These are phyloP conservation scores for Prosopis cineraria DNA, from an alignment of 306 rosid species.

Conservation along the genomic window DNA sequence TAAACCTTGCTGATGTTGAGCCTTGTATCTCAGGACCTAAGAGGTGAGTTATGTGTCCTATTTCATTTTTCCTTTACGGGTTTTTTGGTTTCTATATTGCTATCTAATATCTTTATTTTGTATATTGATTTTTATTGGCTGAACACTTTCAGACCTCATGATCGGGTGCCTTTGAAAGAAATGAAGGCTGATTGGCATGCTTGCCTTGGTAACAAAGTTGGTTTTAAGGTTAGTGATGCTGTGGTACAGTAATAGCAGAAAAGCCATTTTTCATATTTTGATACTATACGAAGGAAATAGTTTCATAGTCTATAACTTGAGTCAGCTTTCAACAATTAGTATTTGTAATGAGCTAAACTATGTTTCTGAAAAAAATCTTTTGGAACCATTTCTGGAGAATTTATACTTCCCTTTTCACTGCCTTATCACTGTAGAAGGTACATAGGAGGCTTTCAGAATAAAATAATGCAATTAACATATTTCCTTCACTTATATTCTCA, in stretches of 20 bases:
- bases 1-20: neutral
- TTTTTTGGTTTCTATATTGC: slow-evolving; percentile 19
- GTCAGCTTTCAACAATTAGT: slow-evolving; percentile 16
- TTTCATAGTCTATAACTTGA: slow-evolving; percentile 17
- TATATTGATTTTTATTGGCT: slow-evolving; percentile 27
- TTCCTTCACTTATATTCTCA: neutral
- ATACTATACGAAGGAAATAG: neutral
- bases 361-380: neutral
- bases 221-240: slow-evolving; percentile 42
- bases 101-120: neutral
- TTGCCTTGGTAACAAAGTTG: slow-evolving; percentile 4
- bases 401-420: slow-evolving; percentile 8
- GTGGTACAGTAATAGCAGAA: neutral
- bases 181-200: slow-evolving; percentile 16
- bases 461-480: slow-evolving; percentile 16
- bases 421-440: neutral
- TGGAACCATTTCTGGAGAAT: slow-evolving; percentile 14
- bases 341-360: neutral
- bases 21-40: slow-evolving; percentile 21
- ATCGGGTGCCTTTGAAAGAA: slow-evolving; percentile 4
- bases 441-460: slow-evolving; percentile 3
- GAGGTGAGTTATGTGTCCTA: slow-evolving; percentile 10
- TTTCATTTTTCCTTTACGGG: neutral
- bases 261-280: neutral
- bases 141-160: slow-evolving; percentile 42